Evolutionary conservation across 495 filamentous ascomycete genomes (phyloP).

Genomic region (Cercophora scortea): DNA sequence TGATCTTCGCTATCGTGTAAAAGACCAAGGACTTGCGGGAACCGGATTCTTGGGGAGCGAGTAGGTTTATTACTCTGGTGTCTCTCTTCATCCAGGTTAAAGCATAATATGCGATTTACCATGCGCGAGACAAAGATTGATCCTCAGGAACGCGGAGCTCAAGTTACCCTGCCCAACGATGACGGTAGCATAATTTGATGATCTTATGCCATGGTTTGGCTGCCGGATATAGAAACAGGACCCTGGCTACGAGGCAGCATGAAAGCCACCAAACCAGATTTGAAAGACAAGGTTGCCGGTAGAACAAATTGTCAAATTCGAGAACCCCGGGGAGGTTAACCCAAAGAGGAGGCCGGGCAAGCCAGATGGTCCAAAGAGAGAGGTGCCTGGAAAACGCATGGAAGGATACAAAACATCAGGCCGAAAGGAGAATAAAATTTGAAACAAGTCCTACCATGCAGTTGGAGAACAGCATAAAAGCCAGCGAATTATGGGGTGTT

Average conservation of each 20-base stretch:
- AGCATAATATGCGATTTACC: constrained; percentile 38
- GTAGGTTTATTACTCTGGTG: constrained; percentile 32
- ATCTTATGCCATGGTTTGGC: constrained; percentile 48
- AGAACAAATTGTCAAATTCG: constrained; percentile 21
- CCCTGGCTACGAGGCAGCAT: constrained; percentile 38
- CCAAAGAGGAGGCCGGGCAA: constrained; percentile 29
- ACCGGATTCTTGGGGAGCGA: constrained; percentile 18
- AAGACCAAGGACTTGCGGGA: constrained; percentile 9
- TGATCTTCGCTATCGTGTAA: constrained; percentile 37
- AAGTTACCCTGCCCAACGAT: constrained; percentile 38
- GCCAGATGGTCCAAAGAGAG: constrained; percentile 24
- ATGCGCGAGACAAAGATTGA: constrained; percentile 42
- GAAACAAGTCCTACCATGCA: constrained; percentile 43
- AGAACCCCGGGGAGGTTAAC: constrained; percentile 29
- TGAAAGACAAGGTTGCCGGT: constrained; percentile 24
- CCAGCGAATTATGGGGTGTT: constrained; percentile 29
- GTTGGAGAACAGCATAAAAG: constrained; percentile 39
- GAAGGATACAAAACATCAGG: constrained; percentile 37
- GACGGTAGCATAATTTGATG: constrained; percentile 48
- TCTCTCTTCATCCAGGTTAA: constrained; percentile 33
- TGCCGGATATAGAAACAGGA: constrained; percentile 44
- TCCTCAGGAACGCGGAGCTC: constrained; percentile 39
- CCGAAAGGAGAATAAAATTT: constrained; percentile 37
- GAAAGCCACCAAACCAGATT: constrained; percentile 29
- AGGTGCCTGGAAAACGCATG: constrained; percentile 34